A percentile compares a stretch with the other conserved stretches of the same genome.
phyloP scores from a whole-genome alignment of 352 stramenopile species.

The Phytophthora pini region DNA sequence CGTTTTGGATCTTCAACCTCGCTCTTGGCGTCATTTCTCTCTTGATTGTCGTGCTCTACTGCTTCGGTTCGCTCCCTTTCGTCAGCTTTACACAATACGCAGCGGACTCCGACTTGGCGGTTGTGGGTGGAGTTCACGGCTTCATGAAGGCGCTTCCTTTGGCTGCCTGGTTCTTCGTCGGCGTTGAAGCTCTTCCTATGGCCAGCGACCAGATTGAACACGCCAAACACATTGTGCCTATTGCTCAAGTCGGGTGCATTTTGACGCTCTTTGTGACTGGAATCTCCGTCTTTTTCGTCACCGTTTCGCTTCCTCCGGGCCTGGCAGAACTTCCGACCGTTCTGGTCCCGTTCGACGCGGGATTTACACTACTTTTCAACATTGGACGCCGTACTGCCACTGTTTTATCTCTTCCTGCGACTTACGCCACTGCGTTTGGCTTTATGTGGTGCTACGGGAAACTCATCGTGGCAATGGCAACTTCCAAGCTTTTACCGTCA shows the following conservation, averaged over 20 bases:
- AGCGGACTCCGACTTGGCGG: constrained; percentile 12
- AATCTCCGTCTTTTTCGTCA: constrained; percentile 43
- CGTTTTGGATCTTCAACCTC: constrained; percentile 57
- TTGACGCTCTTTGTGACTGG: constrained; percentile 49
- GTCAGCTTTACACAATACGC: constrained; percentile 36
- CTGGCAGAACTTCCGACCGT: constrained; percentile 27
- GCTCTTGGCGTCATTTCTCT: constrained; percentile 37
- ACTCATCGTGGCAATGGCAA: constrained; percentile 56
- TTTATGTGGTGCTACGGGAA: constrained; percentile 70
- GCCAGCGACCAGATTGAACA: constrained; percentile 44
- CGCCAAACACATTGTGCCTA: constrained; percentile 47
- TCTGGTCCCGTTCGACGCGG: constrained; percentile 43
- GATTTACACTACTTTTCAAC: constrained; percentile 40
- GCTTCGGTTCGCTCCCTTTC: constrained; percentile 40
- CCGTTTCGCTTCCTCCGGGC: constrained; percentile 37
- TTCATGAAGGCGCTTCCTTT: constrained; percentile 48
- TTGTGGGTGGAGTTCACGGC: constrained; percentile 28
- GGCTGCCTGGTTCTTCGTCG: constrained; percentile 57
- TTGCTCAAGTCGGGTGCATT: constrained; percentile 51
- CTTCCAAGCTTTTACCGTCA: constrained; percentile 43
- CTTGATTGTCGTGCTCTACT: constrained; percentile 46
- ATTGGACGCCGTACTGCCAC: constrained; percentile 27
- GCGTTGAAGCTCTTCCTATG: constrained; percentile 46
- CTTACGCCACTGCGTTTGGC: constrained; percentile 56
- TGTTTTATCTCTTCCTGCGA: constrained; percentile 52